phyloP scores from a whole-genome alignment of 2,329 filamentous ascomycete genomes.

The Diplodia seriata region DNA sequence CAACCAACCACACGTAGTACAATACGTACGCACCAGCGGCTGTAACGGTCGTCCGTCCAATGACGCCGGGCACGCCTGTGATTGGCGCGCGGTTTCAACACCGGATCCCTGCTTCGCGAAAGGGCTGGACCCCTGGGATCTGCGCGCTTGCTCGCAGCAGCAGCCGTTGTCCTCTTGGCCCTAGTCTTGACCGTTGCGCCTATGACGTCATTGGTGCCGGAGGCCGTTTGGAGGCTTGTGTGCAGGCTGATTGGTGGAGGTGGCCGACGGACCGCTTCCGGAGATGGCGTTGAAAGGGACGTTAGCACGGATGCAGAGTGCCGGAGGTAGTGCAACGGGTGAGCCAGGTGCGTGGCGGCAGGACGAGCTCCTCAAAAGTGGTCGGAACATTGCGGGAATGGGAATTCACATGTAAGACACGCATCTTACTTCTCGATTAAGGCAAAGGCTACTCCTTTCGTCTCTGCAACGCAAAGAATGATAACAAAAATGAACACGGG shows the following conservation, averaged over 20 bases:
- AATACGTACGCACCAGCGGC: no score
- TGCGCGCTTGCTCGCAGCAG: background rate
- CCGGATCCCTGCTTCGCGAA: background rate
- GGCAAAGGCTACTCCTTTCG: background rate
- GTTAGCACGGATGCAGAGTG: background rate
- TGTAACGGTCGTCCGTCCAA: no score
- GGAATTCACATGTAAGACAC: no score
- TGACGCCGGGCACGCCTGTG: background rate
- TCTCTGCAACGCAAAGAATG: background rate
- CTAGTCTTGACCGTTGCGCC: background rate
- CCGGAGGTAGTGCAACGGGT: background rate
- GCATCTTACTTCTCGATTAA: background rate
- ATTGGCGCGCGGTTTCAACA: background rate
- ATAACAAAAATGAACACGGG: background rate
- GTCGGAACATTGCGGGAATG: no score
- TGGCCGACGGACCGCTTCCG: background rate
- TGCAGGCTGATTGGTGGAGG: background rate
- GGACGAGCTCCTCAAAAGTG: no score
- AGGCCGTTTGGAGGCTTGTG: no score
- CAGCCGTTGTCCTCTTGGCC: background rate
- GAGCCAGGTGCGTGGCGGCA: no score
- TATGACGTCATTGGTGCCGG: background rate
- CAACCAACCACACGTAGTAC: no score
- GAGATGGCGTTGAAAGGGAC: background rate
- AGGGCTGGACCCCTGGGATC: background rate